Evolutionary conservation across 176 grass and related monocot genomes (phyloP), one percentile per base, ranked within the genome.

Genomic region (Zea mays): DNA sequence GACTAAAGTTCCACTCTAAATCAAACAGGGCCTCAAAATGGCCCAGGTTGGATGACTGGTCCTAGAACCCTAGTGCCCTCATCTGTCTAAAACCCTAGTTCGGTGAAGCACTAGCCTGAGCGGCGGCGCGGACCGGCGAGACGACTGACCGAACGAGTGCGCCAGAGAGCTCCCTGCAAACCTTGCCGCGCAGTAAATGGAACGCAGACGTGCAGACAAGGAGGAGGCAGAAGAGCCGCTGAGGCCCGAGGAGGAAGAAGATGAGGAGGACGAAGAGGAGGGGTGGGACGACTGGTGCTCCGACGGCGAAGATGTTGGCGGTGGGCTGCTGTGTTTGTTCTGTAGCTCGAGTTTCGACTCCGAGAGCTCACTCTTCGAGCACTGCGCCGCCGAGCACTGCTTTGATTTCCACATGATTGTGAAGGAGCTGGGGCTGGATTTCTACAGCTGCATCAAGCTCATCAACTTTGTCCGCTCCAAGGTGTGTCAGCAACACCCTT

Each of bases 361-460:
- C 8, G 79, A 87, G 10, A 35, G 69, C 19, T n/a, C 79, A 40
- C 67, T 95, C 8, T 99, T 95, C 45, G 43, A 79, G 51, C 96
- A 99, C 75, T 95, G 96, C 82, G 71, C 20, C 43, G 52, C 51
- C 59, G 10, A 88, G 57, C 96, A 99, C 71, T 7, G 65, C 17
- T 95, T 99, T 40, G 83, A 90, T 82, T 99, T 99, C 81, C 34
- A 81, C 44, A 3, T 17, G 15, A 41, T 90, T 58, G 85, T 89
- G 7, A 85, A 67, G 61, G 74, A 89, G 48, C 56, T 85, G 34
- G 62, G 71, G 77, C 86, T 99, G 67, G 90, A 90, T 85, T 99
- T 99, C 67, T 99, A 99, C 79, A 88, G 92, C 0, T 90, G 92
- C 34, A 83, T 99, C 72, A 99, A 85, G 85, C 90, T 95, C 63